phyloP scores from a whole-genome alignment of 495 filamentous ascomycete species.

The Talaromyces trachyspermus region DNA sequence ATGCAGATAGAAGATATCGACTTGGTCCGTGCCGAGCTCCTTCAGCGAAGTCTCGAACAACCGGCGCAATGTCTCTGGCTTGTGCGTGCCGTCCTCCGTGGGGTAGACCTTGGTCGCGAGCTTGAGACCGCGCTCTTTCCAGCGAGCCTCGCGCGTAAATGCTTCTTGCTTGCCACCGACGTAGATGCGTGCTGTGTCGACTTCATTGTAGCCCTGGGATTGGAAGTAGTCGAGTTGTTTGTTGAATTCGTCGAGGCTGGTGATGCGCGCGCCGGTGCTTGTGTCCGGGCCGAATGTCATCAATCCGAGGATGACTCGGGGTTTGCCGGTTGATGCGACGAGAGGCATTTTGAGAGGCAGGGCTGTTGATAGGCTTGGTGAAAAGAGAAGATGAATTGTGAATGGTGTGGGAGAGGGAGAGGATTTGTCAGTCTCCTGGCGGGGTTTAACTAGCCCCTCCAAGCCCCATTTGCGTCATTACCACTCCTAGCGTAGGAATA shows the following conservation, averaged over 20 bases:
- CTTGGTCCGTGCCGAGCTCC: constrained; percentile 36
- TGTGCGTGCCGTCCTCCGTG: constrained; percentile 24
- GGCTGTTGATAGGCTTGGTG: constrained; percentile 6
- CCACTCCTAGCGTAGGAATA: too few relatives aligned
- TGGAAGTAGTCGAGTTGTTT: constrained; percentile 62
- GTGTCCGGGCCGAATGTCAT: constrained; percentile 54
- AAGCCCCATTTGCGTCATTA: too few relatives aligned
- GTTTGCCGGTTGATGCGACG: constrained; percentile 40
- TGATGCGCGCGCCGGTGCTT: constrained; percentile 59
- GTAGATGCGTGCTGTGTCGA: constrained; percentile 76
- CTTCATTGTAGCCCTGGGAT: constrained; percentile 65
- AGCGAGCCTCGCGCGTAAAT: constrained; percentile 67
- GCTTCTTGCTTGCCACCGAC: constrained; percentile 69
- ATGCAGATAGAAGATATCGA: constrained; percentile 44
- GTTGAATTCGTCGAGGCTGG: constrained; percentile 56
- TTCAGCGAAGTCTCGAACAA: constrained; percentile 33
- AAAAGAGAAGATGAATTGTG: not conserved
- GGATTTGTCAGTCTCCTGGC: too few relatives aligned
- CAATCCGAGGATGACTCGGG: constrained; percentile 50
- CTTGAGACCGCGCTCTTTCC: constrained; percentile 75
- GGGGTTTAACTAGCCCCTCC: too few relatives aligned
- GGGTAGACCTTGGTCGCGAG: constrained; percentile 85
- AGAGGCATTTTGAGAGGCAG: constrained; percentile 48
- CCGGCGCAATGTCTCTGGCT: constrained; percentile 27
- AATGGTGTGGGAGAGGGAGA: not conserved